Evolutionary conservation across 768 basidiomycete genomes (phyloP).

Genomic region (Flagelloscypha sp.): DNA sequence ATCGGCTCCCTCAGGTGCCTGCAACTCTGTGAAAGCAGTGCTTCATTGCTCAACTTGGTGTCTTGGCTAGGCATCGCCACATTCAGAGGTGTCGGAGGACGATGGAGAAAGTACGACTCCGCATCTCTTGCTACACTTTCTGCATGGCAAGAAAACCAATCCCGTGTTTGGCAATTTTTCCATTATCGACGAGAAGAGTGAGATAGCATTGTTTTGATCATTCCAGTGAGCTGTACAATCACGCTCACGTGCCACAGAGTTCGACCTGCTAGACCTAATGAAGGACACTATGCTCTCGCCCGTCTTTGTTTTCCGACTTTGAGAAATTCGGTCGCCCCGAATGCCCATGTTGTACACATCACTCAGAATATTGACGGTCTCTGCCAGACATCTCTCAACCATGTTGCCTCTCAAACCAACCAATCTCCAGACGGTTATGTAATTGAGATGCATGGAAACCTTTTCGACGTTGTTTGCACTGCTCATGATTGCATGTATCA

Average conservation of each 20-base stretch:
- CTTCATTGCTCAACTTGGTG: too few relatives aligned
- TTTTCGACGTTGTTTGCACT: slow-evolving; percentile 18
- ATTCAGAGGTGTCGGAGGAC: slow-evolving; percentile 13
- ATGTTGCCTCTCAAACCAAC: neutral
- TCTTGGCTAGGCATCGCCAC: too few relatives aligned
- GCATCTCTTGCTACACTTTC: slow-evolving; percentile 7
- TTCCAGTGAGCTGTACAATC: neutral
- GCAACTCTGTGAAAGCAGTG: too few relatives aligned
- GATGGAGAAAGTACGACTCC: slow-evolving; percentile 13
- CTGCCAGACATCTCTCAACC: slow-evolving; percentile 7
- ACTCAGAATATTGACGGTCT: slow-evolving; percentile 18
- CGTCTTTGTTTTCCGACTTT: slow-evolving; percentile 4
- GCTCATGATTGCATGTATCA: slow-evolving; percentile 12
- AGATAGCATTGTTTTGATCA: slow-evolving; percentile 1
- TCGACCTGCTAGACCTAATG: slow-evolving; percentile 16
- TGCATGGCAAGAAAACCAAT: slow-evolving; percentile 11
- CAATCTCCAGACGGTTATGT: slow-evolving; percentile 4
- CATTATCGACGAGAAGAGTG: slow-evolving; percentile 12
- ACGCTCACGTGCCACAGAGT: slow-evolving; percentile 12
- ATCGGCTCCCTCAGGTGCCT: slow-evolving; percentile 59
- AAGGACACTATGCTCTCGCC: slow-evolving; percentile 19
- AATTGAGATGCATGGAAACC: slow-evolving; percentile 23
- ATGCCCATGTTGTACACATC: slow-evolving; percentile 10
- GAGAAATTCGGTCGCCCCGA: slow-evolving; percentile 8
- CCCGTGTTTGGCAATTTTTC: slow-evolving; percentile 13